Evolutionary conservation across 345 rosid species (phyloP).

Genomic region (Gossypium anomalum): DNA sequence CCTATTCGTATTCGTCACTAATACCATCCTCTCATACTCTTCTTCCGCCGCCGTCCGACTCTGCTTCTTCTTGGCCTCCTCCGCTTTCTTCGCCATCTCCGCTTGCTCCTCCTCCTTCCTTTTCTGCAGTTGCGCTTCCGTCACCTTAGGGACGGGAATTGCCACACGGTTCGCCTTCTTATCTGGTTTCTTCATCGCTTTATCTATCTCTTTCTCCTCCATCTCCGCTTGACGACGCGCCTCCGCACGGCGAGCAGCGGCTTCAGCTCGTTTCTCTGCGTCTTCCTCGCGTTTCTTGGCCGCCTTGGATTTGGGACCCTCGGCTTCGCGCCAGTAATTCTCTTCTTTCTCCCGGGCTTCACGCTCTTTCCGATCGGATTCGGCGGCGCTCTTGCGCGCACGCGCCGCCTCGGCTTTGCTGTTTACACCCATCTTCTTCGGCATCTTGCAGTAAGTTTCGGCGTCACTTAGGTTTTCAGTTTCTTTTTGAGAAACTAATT

Average conservation of each 20-base stretch:
- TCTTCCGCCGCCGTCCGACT: slow-evolving; percentile 72
- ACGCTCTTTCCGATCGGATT: slow-evolving; percentile 70
- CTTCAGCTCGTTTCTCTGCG: slow-evolving; percentile 79
- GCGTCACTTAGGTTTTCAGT: background rate
- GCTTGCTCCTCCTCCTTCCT: slow-evolving; percentile 71
- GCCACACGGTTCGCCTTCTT: slow-evolving; percentile 83
- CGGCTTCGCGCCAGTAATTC: slow-evolving; percentile 92
- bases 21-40: slow-evolving; percentile 84
- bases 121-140: slow-evolving; percentile 64
- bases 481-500: background rate
- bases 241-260: slow-evolving; percentile 66
- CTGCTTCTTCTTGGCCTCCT: slow-evolving; percentile 61
- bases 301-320: slow-evolving; percentile 74
- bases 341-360: slow-evolving; percentile 79
- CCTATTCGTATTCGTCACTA: slow-evolving; percentile 75
- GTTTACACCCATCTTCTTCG: slow-evolving; percentile 98
- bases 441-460: slow-evolving; percentile 39
- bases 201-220: slow-evolving; percentile 82
- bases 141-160: slow-evolving; percentile 79
- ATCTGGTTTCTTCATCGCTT: slow-evolving; percentile 62
- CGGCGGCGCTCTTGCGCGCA: slow-evolving; percentile 65
- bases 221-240: slow-evolving; percentile 67
- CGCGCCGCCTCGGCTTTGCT: slow-evolving; percentile 93
- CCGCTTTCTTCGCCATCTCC: slow-evolving; percentile 61
- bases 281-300: slow-evolving; percentile 91